These are phyloP conservation scores for Claviceps africana DNA, from an alignment of 2,329 filamentous ascomycete genomes.

Conservation along the genomic window DNA sequence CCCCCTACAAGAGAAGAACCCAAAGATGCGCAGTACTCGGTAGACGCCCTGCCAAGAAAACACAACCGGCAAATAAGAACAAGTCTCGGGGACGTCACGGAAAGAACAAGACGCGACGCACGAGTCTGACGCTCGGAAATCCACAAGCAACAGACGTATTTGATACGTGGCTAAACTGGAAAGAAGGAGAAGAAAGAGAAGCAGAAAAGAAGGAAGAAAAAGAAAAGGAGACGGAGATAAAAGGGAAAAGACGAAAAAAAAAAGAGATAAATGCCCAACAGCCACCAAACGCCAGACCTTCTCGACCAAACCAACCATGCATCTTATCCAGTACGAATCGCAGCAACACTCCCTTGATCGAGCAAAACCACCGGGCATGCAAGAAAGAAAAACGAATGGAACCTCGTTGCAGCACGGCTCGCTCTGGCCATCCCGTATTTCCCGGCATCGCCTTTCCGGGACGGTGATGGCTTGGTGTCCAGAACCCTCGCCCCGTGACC, in stretches of 20 bases:
- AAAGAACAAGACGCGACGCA: background rate
- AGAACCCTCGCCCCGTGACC: background rate
- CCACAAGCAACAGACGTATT: background rate
- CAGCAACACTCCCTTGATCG: background rate
- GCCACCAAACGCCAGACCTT: background rate
- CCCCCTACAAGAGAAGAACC: too few relatives aligned
- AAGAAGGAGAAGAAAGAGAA: background rate
- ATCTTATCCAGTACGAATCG: background rate
- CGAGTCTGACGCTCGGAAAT: background rate
- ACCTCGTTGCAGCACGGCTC: background rate
- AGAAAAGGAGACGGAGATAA: background rate
- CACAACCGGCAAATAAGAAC: background rate
- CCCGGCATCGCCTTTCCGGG: background rate
- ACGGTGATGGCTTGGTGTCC: background rate
- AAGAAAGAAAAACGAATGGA: background rate
- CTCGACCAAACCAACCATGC: background rate
- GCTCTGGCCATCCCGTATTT: background rate
- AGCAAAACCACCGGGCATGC: background rate
- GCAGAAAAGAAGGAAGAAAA: background rate
- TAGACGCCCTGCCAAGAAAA: background rate
- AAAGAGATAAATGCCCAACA: background rate
- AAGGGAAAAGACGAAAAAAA: too few relatives aligned
- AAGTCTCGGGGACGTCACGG: background rate
- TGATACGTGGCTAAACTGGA: background rate
- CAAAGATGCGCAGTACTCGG: too few relatives aligned